These are phyloP conservation scores for Aphanoascus verrucosus DNA, from an alignment of 2,329 filamentous ascomycete genomes.

Conservation along the genomic window DNA sequence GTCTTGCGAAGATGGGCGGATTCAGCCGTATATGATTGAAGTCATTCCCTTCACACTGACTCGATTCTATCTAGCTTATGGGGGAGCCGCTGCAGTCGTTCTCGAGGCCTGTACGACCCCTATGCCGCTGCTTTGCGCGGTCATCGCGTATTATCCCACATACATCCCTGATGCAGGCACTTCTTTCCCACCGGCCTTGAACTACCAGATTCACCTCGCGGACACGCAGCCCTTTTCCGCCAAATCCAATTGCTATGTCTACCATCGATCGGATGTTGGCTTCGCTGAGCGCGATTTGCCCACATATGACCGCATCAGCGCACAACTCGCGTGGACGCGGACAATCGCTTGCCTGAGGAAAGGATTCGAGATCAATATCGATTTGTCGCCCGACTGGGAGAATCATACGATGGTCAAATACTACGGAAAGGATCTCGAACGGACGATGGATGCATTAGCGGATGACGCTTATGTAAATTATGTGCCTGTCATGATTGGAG, in stretches of 20 bases:
- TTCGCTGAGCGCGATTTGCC: conserved; percentile 63
- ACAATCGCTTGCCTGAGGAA: conserved; percentile 49
- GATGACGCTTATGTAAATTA: conserved; percentile 22
- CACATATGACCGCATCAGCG: conserved; percentile 53
- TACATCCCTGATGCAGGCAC: conserved; percentile 42
- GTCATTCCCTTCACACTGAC: not conserved
- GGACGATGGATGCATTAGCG: conserved; percentile 25
- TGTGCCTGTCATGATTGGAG: conserved; percentile 28
- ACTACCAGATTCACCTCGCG: conserved; percentile 50
- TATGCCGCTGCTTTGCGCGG: conserved; percentile 46
- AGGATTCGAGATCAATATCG: conserved; percentile 43
- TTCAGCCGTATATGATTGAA: not conserved
- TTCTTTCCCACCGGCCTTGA: conserved; percentile 28
- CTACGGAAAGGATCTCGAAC: conserved; percentile 24
- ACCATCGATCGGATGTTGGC: conserved; percentile 48
- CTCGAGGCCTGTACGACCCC: conserved; percentile 49
- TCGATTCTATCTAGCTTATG: conserved; percentile 42
- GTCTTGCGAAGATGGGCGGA: not conserved
- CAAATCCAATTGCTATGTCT: conserved; percentile 42
- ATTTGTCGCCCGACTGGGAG: conserved; percentile 26
- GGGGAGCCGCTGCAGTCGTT: conserved; percentile 49
- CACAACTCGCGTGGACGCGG: conserved; percentile 59
- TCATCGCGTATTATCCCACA: conserved; percentile 55
- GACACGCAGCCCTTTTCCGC: conserved; percentile 33
- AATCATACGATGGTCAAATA: conserved; percentile 20